phyloP scores from a whole-genome alignment of 1,284 basidiomycete species.

The Ganoderma leucocontextum region DNA sequence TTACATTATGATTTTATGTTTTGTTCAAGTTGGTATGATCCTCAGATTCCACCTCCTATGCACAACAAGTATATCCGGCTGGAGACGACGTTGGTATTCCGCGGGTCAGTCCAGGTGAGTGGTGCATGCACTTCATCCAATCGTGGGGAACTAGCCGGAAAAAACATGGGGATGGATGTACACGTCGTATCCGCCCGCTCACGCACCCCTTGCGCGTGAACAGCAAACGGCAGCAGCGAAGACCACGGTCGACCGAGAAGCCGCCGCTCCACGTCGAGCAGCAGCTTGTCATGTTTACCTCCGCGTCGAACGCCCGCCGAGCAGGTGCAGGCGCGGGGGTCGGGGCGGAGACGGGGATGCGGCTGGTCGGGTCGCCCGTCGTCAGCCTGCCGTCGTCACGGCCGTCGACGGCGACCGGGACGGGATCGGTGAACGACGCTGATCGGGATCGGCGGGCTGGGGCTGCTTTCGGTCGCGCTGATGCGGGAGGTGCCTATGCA shows the following conservation, averaged over 20 bases:
- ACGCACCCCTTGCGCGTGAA: neutral
- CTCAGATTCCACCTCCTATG: neutral
- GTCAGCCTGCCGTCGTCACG: slow-evolving; percentile 21
- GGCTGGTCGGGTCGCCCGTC: slow-evolving; percentile 22
- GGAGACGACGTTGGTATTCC: no score
- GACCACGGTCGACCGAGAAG: slow-evolving; percentile 20
- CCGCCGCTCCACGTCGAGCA: slow-evolving; percentile 4
- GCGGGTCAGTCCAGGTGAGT: neutral
- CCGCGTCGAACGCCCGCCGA: neutral
- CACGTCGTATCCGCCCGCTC: slow-evolving; percentile 33
- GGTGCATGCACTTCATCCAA: slow-evolving; percentile 37
- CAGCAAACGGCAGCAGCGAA: neutral
- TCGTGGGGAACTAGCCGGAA: slow-evolving; percentile 41
- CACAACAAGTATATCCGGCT: neutral
- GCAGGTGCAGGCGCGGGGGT: neutral
- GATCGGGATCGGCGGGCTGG: slow-evolving; percentile 37
- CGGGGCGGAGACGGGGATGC: neutral
- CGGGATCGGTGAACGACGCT: no score
- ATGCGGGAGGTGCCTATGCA: slow-evolving; percentile 30
- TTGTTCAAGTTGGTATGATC: neutral
- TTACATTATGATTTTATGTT: neutral
- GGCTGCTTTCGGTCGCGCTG: slow-evolving; percentile 25
- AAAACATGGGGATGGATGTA: slow-evolving; percentile 33
- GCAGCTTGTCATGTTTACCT: neutral
- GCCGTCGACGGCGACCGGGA: neutral